Conservation (phyloP, 345 rosid genomes). For the Aurinia saxatilis region DNA sequence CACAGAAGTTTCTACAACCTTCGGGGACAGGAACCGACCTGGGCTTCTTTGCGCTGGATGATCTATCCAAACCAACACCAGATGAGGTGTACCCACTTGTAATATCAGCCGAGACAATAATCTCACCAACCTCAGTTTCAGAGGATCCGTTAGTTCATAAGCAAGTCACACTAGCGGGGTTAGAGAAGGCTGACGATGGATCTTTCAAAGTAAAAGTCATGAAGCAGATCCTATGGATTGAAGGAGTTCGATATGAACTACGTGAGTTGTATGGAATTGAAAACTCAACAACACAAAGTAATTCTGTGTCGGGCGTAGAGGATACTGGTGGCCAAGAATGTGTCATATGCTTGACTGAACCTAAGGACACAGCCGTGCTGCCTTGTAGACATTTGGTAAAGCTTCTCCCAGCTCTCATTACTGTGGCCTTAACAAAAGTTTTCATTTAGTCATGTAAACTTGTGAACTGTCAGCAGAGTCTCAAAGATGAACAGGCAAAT, state of each 20-base stretch:
- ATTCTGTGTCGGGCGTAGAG: conserved; percentile 38
- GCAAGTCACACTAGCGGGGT: conserved; percentile 75
- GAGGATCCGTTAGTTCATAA: conserved; percentile 38
- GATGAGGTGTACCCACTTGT: conserved; percentile 84
- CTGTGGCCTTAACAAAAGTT: not conserved
- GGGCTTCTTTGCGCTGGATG: conserved; percentile 73
- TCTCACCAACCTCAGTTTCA: conserved; percentile 25
- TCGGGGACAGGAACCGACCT: conserved; percentile 80
- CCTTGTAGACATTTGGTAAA: conserved; percentile 94
- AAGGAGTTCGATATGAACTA: conserved; percentile 69
- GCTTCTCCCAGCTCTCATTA: not conserved
- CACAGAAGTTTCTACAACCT: conserved; percentile 68
- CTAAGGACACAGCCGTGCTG: conserved; percentile 74
- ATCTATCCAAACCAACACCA: conserved; percentile 63
- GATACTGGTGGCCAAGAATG: conserved; percentile 74
- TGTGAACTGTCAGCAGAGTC: not conserved
- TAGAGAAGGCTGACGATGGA: conserved; percentile 45
- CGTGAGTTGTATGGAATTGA: conserved; percentile 74
- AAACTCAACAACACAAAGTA: conserved; percentile 32
- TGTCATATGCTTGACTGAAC: conserved; percentile 91
- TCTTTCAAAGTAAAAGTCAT: conserved; percentile 61
- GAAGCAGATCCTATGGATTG: conserved; percentile 77
- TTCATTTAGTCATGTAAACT: not conserved
- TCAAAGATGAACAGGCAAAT: not conserved
- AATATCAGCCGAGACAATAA: conserved; percentile 59